phyloP scores from a whole-genome alignment of 306 rosid species.

The Morella rubra region DNA sequence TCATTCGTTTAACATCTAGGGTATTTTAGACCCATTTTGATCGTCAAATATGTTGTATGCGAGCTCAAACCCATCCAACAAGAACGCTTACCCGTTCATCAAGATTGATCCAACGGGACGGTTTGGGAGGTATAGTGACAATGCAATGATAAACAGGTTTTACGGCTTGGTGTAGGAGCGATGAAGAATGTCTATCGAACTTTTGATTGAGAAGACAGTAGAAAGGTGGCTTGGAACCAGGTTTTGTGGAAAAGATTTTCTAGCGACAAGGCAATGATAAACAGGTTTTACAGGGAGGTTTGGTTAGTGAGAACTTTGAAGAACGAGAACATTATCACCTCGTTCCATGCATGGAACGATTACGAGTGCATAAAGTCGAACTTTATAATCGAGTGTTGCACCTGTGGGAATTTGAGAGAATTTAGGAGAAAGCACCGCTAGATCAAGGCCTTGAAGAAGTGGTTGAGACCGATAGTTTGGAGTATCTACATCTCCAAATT shows the following conservation, averaged over 20 bases:
- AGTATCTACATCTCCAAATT: slow-evolving; percentile 29
- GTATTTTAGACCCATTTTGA: background rate
- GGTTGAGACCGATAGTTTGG: slow-evolving; percentile 28
- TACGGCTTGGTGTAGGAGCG: slow-evolving; percentile 4
- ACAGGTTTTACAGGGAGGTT: background rate
- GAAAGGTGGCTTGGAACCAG: slow-evolving; percentile 29
- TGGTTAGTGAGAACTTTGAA: background rate
- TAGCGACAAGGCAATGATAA: background rate
- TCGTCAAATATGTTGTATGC: background rate
- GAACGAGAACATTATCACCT: slow-evolving; percentile 1
- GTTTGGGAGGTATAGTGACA: slow-evolving; percentile 3
- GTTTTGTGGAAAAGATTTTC: background rate
- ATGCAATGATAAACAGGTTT: no score
- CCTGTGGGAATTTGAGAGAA: slow-evolving; percentile 11
- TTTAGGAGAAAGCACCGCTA: slow-evolving; percentile 18
- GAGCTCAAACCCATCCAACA: background rate
- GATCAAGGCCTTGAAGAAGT: slow-evolving; percentile 11
- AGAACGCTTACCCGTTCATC: slow-evolving; percentile 1
- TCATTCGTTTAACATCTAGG: background rate
- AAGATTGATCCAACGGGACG: slow-evolving; percentile 16
- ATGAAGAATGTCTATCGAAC: slow-evolving; percentile 21
- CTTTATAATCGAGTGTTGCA: slow-evolving; percentile 18
- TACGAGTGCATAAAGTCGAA: background rate
- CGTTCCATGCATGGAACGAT: slow-evolving; percentile 2
- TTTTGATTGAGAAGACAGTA: slow-evolving; percentile 13